Evolutionary conservation across 2,329 filamentous ascomycete genomes (phyloP), one percentile per base, ranked within the genome.

Genomic region (Aspergillus sp.): DNA sequence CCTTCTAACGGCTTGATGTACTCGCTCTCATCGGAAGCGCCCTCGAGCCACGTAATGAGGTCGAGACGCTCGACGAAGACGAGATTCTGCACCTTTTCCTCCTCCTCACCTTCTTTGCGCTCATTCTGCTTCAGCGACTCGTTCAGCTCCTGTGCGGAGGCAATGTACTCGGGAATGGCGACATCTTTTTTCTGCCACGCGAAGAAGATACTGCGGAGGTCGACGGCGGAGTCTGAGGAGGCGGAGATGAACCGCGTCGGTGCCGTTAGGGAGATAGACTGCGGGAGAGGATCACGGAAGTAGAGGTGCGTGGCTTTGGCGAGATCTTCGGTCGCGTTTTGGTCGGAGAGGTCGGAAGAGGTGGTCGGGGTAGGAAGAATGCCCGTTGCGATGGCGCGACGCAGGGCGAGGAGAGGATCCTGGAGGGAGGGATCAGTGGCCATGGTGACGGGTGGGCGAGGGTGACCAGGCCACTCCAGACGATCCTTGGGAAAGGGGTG

Each of bases 181-280:
- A 88, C 85, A 76, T 97, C 93, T 71, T 91, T 91, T 75, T 97
- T 95, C 65, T 89, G 81, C 91, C 91, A 99, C 51, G 91, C 91
- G 69, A 97, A 96, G 78, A 93, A 97, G 74, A 97, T 93, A 70
- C 88, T 94, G 68, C 94, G 91, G 62, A 99, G 80, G 69, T 97
- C 90, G 64, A 96, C 86, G 4, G 88, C 81, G 51, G 80, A 78
- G 45, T 83, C 80, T 63, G 73, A 73, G 45, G 85, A 83, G 53
- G 84, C 82, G n/a, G 90, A 92, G 55, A 89, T 82, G 77, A 97
- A 97, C 64, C 94, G 90, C 61, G 94, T 99, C 9, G 87, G 81
- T 13, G 82, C 81, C 47, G 83, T 85, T 59, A 96, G 82, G 1
- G 87, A 79, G 53, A 95, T 80, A 5, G 85, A 79, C 50, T 85